Percentiles rank a stretch among this genome's conserved stretches.
Conservation (phyloP, 495 filamentous ascomycete genomes). For the Cladorrhinum samala region DNA sequence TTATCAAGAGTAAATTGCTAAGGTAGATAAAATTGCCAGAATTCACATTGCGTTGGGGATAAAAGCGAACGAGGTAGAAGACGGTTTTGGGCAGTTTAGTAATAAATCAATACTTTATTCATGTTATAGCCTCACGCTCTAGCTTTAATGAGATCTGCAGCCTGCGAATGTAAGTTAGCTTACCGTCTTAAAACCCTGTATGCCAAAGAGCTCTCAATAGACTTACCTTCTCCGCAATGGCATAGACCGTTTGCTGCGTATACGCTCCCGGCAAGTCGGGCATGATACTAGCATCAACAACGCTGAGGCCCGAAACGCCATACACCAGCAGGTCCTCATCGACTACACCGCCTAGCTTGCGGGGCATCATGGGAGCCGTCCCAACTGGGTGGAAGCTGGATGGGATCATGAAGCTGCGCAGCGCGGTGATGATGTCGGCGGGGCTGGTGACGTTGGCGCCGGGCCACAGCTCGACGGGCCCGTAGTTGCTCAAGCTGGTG, state of each 20-base stretch:
- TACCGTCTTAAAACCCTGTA: neutral
- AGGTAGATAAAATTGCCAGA: too few relatives aligned
- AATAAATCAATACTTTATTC: too few relatives aligned
- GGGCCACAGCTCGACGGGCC: slow-evolving; percentile 25
- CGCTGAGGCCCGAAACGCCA: slow-evolving; percentile 30
- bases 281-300: slow-evolving; percentile 39
- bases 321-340: slow-evolving; percentile 36
- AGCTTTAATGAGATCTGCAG: slow-evolving; percentile 32
- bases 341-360: slow-evolving; percentile 45
- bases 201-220: neutral
- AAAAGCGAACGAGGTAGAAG: too few relatives aligned
- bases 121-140: slow-evolving; percentile 16
- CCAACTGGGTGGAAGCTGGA: slow-evolving; percentile 32
- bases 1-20: too few relatives aligned
- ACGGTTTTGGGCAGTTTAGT: too few relatives aligned
- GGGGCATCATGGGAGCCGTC: slow-evolving; percentile 42
- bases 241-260: slow-evolving; percentile 36
- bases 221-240: slow-evolving; percentile 38
- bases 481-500: slow-evolving; percentile 18
- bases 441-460: slow-evolving; percentile 22
- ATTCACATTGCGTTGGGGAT: too few relatives aligned
- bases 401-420: slow-evolving; percentile 12
- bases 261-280: slow-evolving; percentile 31
- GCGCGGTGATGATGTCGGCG: slow-evolving; percentile 22
- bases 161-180: slow-evolving; percentile 14